Evolutionary conservation across 345 rosid genomes (phyloP).

Genomic region (Linum lewisii): DNA sequence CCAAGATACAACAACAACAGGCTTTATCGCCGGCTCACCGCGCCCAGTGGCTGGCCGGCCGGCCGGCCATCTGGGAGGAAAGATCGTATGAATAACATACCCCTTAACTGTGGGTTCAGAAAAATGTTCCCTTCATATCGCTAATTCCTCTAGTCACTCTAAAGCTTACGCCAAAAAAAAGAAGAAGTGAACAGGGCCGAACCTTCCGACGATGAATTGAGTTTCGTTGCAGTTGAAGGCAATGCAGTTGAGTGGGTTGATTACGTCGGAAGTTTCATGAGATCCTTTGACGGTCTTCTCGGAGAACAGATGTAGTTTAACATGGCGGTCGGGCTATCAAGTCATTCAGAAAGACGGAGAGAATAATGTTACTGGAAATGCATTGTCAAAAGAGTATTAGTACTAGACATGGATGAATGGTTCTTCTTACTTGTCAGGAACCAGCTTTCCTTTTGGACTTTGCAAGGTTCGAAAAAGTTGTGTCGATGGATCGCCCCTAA

Average conservation of each 20-base stretch:
- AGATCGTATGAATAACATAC: too few species aligned
- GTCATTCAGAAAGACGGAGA: slow-evolving; percentile 5
- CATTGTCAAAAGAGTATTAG: not conserved
- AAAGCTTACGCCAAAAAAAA: not conserved
- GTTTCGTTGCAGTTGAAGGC: slow-evolving; percentile 24
- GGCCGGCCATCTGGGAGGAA: too few species aligned
- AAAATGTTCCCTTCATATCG: too few species aligned
- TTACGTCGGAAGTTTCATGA: slow-evolving; percentile 37
- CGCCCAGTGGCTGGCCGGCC: too few species aligned
- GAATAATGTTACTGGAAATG: slow-evolving; percentile 1
- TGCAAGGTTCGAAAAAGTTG: slow-evolving; percentile 15
- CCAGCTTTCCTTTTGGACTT: slow-evolving; percentile 19
- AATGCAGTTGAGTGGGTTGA: not conserved
- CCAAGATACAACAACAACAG: too few species aligned
- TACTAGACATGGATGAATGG: slow-evolving; percentile 1
- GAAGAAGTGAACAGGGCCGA: slow-evolving; percentile 12
- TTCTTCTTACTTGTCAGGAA: slow-evolving; percentile 40
- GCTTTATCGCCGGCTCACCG: too few species aligned
- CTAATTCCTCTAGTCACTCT: slow-evolving; percentile 6
- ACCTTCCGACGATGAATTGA: slow-evolving; percentile 9
- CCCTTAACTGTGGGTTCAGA: too few species aligned
- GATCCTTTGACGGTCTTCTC: slow-evolving; percentile 37
- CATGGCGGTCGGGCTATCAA: slow-evolving; percentile 30
- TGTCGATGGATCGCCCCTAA: slow-evolving; percentile 26
- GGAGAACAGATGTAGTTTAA: slow-evolving; percentile 41